Evolutionary conservation across 305 asterid species (phyloP), one percentile per base, ranked within the genome.

Genomic region (Fraxinus platypoda): DNA sequence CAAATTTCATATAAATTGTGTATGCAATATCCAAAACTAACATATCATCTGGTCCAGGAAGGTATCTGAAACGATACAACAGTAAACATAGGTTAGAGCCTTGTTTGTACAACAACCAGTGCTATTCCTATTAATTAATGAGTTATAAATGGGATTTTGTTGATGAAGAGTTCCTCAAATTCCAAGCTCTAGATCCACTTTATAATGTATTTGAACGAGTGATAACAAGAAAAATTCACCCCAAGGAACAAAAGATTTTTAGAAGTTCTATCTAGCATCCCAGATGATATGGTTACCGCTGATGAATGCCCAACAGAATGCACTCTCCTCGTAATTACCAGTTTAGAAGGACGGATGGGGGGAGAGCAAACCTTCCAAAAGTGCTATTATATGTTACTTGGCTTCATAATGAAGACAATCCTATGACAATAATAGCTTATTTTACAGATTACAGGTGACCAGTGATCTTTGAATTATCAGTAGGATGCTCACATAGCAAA

Each of bases 21-120:
- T 93, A 92, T 15, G 98, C 98, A 80, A 95, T 95, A 82, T 94
- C 99, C 83, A 95, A 85, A 83, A 94, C 98, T 83, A 90, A 80
- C 83, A 86, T 89, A 88, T 95, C 99, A 54, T 97, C 99, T 8
- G 98, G 99, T 52, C 95, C 98, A 64, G 98, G 96, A 84, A 97
- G 97, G 92, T 97, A 97, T 80, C 99, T 97, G 93, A 68, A 70
- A 81, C 70, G 1, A 85, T 15, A 83, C 62, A 85, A 70, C 68
- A 85, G 12, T 11, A 52, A 37, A 84, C 7, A 78, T 77, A 4
- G 66, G 86, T 54, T 17, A 70, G 2, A 70, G 19, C 72, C 7
- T 64, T 19, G 19, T 26, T n/a, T 25, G 33, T 23, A 64, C 72
- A 25, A 64, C 72, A 23, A 62, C 33, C 72, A 0, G 17, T 9